Evolutionary conservation across 331 rosid genomes (phyloP).

Genomic region (Acacia pycnantha): DNA sequence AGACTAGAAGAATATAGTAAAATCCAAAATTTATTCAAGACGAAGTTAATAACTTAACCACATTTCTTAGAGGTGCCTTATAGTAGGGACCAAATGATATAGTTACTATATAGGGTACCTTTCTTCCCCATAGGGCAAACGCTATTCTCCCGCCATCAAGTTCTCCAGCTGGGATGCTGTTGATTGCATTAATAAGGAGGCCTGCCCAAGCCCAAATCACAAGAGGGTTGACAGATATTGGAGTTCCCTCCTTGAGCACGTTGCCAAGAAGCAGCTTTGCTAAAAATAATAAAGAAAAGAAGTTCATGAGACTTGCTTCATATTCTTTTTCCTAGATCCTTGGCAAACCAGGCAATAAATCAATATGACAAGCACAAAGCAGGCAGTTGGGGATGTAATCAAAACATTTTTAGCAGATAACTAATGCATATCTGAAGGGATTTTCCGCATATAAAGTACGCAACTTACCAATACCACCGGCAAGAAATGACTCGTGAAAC

Average conservation of each 20-base stretch:
- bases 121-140: slow-evolving; percentile 94
- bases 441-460: neutral
- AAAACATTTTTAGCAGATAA: neutral
- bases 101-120: slow-evolving; percentile 51
- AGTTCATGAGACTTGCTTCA: slow-evolving; percentile 3
- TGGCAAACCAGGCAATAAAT: slow-evolving; percentile 22
- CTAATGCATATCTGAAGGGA: neutral
- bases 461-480: slow-evolving; percentile 88
- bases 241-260: slow-evolving; percentile 84
- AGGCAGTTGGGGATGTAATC: neutral
- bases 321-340: slow-evolving; percentile 13
- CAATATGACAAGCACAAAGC: neutral
- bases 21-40: too few species aligned
- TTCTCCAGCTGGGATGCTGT: slow-evolving; percentile 98
- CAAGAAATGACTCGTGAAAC: slow-evolving; percentile 92
- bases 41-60: too few species aligned
- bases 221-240: slow-evolving; percentile 89
- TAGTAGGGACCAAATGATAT: too few species aligned
- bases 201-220: slow-evolving; percentile 99
- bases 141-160: slow-evolving; percentile 95
- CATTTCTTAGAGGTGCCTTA: too few species aligned
- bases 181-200: slow-evolving; percentile 94
- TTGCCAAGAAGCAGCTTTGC: slow-evolving; percentile 92
- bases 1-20: too few species aligned
- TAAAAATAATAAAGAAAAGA: slow-evolving; percentile 28